Conservation (phyloP, 2,329 filamentous ascomycete genomes). For the Dissoconium aciculare region DNA sequence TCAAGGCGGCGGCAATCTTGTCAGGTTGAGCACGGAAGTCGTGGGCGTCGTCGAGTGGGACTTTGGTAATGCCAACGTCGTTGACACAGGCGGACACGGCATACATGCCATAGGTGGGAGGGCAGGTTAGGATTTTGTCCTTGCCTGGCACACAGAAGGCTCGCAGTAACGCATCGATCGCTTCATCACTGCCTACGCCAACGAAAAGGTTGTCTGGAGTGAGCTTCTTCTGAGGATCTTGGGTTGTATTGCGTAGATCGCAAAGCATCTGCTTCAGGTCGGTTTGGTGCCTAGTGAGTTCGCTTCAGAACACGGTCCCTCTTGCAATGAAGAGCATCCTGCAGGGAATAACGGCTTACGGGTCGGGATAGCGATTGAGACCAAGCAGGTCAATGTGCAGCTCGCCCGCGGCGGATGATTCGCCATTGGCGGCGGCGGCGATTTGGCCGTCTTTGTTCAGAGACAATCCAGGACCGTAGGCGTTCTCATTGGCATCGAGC, state of each 20-base stretch:
- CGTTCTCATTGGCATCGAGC: constrained; percentile 96
- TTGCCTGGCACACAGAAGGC: constrained; percentile 80
- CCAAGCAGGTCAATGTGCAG: constrained; percentile 61
- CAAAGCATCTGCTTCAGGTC: constrained; percentile 79
- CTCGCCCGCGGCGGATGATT: constrained; percentile 30
- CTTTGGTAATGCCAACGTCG: constrained; percentile 70
- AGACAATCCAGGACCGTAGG: constrained; percentile 68
- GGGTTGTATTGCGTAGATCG: constrained; percentile 69
- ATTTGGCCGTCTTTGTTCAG: constrained; percentile 36
- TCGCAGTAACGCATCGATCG: constrained; percentile 82
- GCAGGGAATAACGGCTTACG: too few relatives aligned
- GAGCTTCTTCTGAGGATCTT: constrained; percentile 59
- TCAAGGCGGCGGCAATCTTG: constrained; percentile 51
- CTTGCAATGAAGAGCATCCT: not conserved
- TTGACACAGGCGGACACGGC: constrained; percentile 86
- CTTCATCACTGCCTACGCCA: constrained; percentile 91
- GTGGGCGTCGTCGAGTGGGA: constrained; percentile 62
- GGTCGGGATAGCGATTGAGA: constrained; percentile 89
- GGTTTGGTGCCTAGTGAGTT: constrained; percentile 52
- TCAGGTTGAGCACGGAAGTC: constrained; percentile 59
- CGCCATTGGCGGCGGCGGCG: constrained; percentile 24
- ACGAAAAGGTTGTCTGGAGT: constrained; percentile 82
- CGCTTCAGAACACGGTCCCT: constrained; percentile 8
- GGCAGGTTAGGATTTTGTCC: constrained; percentile 87
- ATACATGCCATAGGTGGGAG: constrained; percentile 98